Base-by-base conservation (phyloP, 2,329 filamentous ascomycete genomes). In the Myriosclerotinia duriaeana region DNA sequence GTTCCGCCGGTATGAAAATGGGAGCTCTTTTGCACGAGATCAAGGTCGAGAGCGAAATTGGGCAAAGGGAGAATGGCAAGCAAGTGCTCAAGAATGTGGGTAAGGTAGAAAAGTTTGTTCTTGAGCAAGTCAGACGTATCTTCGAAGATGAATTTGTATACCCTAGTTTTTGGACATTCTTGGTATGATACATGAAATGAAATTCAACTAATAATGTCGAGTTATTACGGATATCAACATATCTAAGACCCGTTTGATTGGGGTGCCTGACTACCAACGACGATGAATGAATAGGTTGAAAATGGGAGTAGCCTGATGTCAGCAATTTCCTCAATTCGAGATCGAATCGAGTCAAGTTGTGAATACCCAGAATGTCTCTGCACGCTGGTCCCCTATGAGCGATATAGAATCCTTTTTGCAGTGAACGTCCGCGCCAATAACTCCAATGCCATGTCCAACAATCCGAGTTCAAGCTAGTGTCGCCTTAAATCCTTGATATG, bases 81-180 rank as follows among this genome's bases (percentile, higher is more conserved):
- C 94, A 97, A 80, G 95, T 94, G 56, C 80, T 99, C 68, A 98
- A 97, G 83, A 99, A 99, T 77, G 94, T 99, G 60, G 94, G 95
- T 67, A 99, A 99, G 82, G 95, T 99, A 67, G 95, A 99, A 81
- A 90, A 92, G 74, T 99, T 99, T 77, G 92, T 99, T 66, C 83
- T 99, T 68, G 94, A 98, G 77, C 94, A 98, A 79, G 95, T 99
- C 69, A 88, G 94, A 76, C 87, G 93, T 75, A 98, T 99, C 73
- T 98, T 99, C 75, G 95, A 99, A 79, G 95, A 98, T 76, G 95
- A 99, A 78, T 95, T 98, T 80, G 93, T 98, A 69, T 98, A 96
- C 80, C 95, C 95, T 54, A 97, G 93, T 78, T 98, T 96, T 79
- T 98, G 94, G 93, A 98, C 94, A 0, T 97, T 98, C 78, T 80